Evolutionary conservation across 2,329 filamentous ascomycete species (phyloP).

Genomic region (Tolypocladium guangdongense): DNA sequence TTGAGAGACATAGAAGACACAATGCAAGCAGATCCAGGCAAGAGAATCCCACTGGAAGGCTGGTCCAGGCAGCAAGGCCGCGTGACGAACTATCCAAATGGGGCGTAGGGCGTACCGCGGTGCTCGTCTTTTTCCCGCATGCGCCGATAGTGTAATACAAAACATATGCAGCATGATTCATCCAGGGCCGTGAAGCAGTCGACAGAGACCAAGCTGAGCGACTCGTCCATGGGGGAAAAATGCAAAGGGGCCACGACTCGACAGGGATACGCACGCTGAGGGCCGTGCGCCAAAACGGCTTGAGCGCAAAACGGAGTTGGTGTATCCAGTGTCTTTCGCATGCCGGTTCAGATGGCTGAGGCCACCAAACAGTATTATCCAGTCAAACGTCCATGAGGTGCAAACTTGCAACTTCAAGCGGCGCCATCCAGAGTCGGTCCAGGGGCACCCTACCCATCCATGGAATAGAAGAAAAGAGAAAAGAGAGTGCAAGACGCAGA

Average conservation of each 20-base stretch:
- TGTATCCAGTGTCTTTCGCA: conserved; percentile 4
- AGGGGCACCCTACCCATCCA: conserved; percentile 10
- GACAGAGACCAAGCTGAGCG: conserved; percentile 8
- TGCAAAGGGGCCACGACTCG: conserved; percentile 3
- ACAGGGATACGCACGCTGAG: conserved; percentile 1
- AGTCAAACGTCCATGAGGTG: conserved; percentile 13
- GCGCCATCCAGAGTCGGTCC: conserved; percentile 14
- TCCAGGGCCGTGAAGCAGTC: conserved; percentile 17
- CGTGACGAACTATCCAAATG: conserved; percentile 10
- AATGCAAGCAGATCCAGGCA: conserved; percentile 9
- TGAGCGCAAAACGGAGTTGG: conserved; percentile 1
- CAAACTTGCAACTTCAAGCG: conserved; percentile 18
- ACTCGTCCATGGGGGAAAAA: conserved; percentile 15
- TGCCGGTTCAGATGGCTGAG: conserved; percentile 7
- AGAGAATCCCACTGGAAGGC: conserved; percentile 16
- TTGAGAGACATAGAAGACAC: conserved; percentile 5
- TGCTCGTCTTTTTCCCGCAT: conserved; percentile 18
- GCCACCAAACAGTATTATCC: conserved; percentile 15
- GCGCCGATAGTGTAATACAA: conserved; percentile 15
- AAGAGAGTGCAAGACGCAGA: conserved; percentile 13
- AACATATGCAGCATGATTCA: conserved; percentile 23
- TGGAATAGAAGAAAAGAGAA: conserved; percentile 10
- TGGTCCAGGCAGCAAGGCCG: conserved; percentile 24
- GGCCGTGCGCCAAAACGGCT: not conserved
- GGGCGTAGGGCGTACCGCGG: not conserved